A percentile compares a stretch with the other conserved stretches of the same genome.
Evolutionary conservation across 805 yeast genomes (phyloP).

Genomic region (Kuraishia piskuri): DNA sequence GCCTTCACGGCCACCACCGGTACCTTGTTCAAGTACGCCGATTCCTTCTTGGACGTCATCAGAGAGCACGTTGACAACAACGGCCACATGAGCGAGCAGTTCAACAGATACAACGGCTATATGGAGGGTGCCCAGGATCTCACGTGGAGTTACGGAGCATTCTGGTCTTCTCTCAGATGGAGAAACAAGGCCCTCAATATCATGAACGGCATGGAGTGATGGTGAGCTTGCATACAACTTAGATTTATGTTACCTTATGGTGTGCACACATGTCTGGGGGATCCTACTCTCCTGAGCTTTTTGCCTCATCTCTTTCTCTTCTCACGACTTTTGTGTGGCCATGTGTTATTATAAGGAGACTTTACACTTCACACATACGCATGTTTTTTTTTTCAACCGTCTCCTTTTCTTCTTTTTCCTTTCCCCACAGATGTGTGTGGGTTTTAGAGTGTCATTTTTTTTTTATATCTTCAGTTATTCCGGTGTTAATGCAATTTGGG

Average conservation of each 20-base stretch:
- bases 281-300: no score
- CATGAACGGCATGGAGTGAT: slow-evolving; percentile 11
- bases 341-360: neutral
- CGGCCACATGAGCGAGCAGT: slow-evolving; percentile 84
- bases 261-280: no score
- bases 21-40: slow-evolving; percentile 48
- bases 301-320: no score
- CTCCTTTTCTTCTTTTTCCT: neutral
- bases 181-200: slow-evolving; percentile 34
- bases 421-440: neutral
- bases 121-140: slow-evolving; percentile 83
- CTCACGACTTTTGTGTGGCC: neutral
- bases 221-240: neutral
- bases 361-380: no score
- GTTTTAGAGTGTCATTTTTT: neutral
- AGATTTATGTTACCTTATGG: neutral
- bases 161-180: slow-evolving; percentile 63
- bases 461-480: neutral
- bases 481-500: neutral
- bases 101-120: slow-evolving; percentile 70
- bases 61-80: slow-evolving; percentile 51
- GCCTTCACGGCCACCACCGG: slow-evolving; percentile 38
- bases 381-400: neutral
- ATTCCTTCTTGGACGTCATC: slow-evolving; percentile 54
- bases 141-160: slow-evolving; percentile 87